phyloP scores from a whole-genome alignment of 345 rosid species.

The Ailanthus altissimus region DNA sequence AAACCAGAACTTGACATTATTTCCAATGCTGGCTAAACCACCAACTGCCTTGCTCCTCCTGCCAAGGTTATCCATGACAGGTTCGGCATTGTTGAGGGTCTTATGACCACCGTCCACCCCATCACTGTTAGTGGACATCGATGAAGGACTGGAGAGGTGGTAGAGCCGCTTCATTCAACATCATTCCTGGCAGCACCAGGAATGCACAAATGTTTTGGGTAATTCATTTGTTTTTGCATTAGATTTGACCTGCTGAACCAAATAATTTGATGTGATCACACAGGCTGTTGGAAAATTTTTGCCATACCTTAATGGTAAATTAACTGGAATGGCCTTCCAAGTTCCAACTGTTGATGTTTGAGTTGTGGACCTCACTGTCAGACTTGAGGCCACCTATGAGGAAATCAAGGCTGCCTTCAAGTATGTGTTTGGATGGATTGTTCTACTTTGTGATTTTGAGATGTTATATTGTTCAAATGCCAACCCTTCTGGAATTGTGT shows the following conservation, averaged over 20 bases:
- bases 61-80: conserved; percentile 91
- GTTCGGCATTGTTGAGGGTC: conserved; percentile 94
- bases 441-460: neutral
- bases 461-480: neutral
- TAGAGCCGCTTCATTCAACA: conserved; percentile 93
- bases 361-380: conserved; percentile 87
- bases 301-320: conserved; percentile 71
- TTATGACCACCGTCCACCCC: conserved; percentile 92
- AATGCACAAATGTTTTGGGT: neutral
- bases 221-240: neutral
- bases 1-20: conserved; percentile 71
- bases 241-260: neutral
- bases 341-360: conserved; percentile 91
- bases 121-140: conserved; percentile 92
- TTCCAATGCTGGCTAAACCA: conserved; percentile 95
- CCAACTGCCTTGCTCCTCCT: conserved; percentile 95
- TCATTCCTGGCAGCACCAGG: conserved; percentile 95
- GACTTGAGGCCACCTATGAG: conserved; percentile 72
- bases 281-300: conserved; percentile 89
- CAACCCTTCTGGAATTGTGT: neutral
- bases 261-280: neutral
- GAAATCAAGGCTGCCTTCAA: conserved; percentile 73
- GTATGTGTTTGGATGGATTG: conserved; percentile 30
- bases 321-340: conserved; percentile 97
- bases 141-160: conserved; percentile 98